Evolutionary conservation across 2,329 filamentous ascomycete genomes (phyloP), one percentile per base, ranked within the genome.

Genomic region (Aspergillus brasiliensis): DNA sequence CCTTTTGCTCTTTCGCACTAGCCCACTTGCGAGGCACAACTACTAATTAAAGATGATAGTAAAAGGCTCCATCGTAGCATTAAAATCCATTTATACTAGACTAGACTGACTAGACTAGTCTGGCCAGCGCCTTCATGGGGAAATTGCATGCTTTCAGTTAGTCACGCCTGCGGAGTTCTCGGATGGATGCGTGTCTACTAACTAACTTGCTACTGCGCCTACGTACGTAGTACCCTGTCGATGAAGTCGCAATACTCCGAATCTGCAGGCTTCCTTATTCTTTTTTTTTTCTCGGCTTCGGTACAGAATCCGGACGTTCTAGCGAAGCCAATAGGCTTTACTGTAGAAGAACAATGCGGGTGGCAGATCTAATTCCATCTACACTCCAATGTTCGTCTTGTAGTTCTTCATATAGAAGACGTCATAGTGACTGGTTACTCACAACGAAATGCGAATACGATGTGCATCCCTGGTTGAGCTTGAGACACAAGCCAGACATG

Each of bases 1-100:
- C 37, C 37, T 34, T 2, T 34, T 11, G 11, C 31, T 34, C 31
- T 11, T 11, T 53, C 28, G 52, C 42, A 49, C 46, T 49, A 49
- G 46, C 46, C 46, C 10, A 25, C 25, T 52, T 51, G 28, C 28
- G 42, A 46, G 52, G 17, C 52, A 44, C 27, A 55, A 55, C 40
- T 46, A 44, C 52, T 55, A 55, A 55, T 44, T 55, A 44, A 55
- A 46, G 52, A 27, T 55, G 52, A 40, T 54, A 28, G 34, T 40
- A 27, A 27, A 13, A 10, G 25, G 37, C 17, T 27, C 51, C 51
- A 54, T 28, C 27, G 51, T 44, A 40, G 38, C 42, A 42, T 21
- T 21, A 17, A 13, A 40, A 52, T 40, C 38, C 34, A 52, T 38
- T 23, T 19, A 42, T 52, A 25, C 49, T n/a, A 52, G 51, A 44